Conservation (phyloP, 1,139 yeast species). For the Geotrichum histeridarum region DNA sequence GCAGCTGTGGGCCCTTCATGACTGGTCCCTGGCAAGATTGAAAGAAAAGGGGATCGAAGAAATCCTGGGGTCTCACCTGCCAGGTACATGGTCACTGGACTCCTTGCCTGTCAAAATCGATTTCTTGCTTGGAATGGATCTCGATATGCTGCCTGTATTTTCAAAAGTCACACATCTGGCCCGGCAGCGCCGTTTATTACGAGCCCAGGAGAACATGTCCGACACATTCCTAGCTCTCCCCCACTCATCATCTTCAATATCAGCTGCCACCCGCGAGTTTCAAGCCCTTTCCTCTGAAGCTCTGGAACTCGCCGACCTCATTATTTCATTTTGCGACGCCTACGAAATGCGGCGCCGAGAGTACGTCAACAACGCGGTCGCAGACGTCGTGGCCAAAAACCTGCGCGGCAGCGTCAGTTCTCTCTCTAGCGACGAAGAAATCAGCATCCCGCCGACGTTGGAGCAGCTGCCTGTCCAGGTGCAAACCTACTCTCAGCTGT, state of each 20-base stretch:
- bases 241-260: conserved; percentile 21
- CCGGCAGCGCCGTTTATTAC: conserved; percentile 30
- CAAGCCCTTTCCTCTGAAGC: conserved; percentile 27
- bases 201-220: background rate
- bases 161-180: conserved; percentile 46
- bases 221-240: background rate
- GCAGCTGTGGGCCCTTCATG: conserved; percentile 29
- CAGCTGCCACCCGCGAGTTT: conserved; percentile 20
- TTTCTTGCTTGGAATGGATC: conserved; percentile 51
- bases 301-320: conserved; percentile 26
- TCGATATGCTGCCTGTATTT: conserved; percentile 47
- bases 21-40: conserved; percentile 21
- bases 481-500: conserved; percentile 40
- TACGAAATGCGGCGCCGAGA: conserved; percentile 22
- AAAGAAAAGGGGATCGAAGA: conserved; percentile 13
- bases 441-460: background rate
- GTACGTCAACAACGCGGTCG: conserved; percentile 18
- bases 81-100: conserved; percentile 21
- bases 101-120: conserved; percentile 41
- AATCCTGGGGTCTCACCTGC: conserved; percentile 5
- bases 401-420: background rate
- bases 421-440: background rate
- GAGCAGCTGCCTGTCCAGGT: conserved; percentile 16
- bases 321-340: conserved; percentile 27
- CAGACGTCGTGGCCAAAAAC: conserved; percentile 2